Conservation (phyloP, 2,329 filamentous ascomycete species). For the Penicillium sp. region DNA sequence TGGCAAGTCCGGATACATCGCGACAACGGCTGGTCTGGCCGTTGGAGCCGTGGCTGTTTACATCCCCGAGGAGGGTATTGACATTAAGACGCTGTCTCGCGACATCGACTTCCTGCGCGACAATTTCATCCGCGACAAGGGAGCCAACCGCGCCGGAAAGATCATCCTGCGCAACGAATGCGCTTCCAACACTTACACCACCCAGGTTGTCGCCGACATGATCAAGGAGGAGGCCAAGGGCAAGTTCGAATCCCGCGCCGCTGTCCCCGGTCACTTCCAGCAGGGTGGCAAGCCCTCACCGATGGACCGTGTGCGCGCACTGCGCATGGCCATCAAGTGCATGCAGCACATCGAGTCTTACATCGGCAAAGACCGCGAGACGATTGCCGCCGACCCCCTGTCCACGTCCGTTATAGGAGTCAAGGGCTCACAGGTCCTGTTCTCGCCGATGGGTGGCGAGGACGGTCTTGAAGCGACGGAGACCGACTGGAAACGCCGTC, state of each 20-base stretch:
- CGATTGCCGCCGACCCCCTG: conserved; percentile 73
- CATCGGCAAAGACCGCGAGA: conserved; percentile 66
- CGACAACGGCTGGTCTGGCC: conserved; percentile 85
- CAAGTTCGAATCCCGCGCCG: conserved; percentile 88
- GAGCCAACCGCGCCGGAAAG: conserved; percentile 86
- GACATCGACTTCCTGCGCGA: conserved; percentile 90
- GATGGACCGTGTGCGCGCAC: conserved; percentile 93
- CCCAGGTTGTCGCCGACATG: conserved; percentile 92
- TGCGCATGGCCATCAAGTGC: conserved; percentile 90
- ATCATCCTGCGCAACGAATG: conserved; percentile 97
- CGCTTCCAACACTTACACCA: conserved; percentile 85
- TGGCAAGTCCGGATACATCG: conserved; percentile 90
- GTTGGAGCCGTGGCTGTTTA: conserved; percentile 93
- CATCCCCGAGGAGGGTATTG: conserved; percentile 94
- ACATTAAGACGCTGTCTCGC: conserved; percentile 85
- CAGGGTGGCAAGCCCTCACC: conserved; percentile 90
- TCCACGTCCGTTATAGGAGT: conserved; percentile 88
- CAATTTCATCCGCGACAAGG: conserved; percentile 82
- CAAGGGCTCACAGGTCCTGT: conserved; percentile 85
- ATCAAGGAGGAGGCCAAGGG: conserved; percentile 92
- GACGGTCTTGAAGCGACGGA: conserved; percentile 76
- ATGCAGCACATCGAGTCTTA: conserved; percentile 87
- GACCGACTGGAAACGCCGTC: conserved; percentile 90
- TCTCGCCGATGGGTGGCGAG: conserved; percentile 70
- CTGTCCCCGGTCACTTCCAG: conserved; percentile 91